Evolutionary conservation across 2,329 filamentous ascomycete species (phyloP), one percentile per base, ranked within the genome.

Genomic region (Colletotrichum ledebouriae): DNA sequence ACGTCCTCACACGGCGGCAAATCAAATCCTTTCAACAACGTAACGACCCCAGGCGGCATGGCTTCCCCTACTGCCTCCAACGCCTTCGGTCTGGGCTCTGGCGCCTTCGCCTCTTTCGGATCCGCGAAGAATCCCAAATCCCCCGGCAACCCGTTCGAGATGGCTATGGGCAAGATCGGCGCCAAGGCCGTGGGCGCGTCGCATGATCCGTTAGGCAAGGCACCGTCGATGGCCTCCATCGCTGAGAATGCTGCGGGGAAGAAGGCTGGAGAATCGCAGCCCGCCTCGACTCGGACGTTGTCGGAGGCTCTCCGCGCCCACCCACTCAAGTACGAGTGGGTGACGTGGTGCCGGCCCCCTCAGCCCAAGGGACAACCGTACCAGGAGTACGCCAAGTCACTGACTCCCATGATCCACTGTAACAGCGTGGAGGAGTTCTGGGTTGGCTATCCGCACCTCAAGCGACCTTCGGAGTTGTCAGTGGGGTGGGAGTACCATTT

Each of bases 401-500:
- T 97, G 70, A 92, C 96, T 75, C 89, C 94, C 44, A 89, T 98
- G 76, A 95, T 93, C 74, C 87, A 88, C 63, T 93, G 97, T 76
- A 87, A 87, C 69, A 94, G 93, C 6, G 94, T 89, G 57, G 94
- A 98, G 81, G 92, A 96, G 68, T 98, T 99, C 78, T 98, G 94
- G 89, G 86, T 89, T 55, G 90, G 97, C 42, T 98, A 97, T 78
- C 85, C 88, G 62, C 94, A 98, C 79, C 86, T 99, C 55, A 97
- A 97, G 82, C 89, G 92, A 33, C 96, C 97, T 2, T 98, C 94
- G 41, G 84, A 87, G 39, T 85, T 99, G 66, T 95, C 95, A 6
- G 90, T 95, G 4, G 95, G 98, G 34, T 98, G 94, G 25, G 96
- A 99, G 81, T 99, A 98, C 78, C 96, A 99, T 78, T 91, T 99